Percentiles rank a stretch among this genome's conserved stretches.
Evolutionary conservation across 441 rosid species (phyloP).

Genomic region (Melastoma candidum): DNA sequence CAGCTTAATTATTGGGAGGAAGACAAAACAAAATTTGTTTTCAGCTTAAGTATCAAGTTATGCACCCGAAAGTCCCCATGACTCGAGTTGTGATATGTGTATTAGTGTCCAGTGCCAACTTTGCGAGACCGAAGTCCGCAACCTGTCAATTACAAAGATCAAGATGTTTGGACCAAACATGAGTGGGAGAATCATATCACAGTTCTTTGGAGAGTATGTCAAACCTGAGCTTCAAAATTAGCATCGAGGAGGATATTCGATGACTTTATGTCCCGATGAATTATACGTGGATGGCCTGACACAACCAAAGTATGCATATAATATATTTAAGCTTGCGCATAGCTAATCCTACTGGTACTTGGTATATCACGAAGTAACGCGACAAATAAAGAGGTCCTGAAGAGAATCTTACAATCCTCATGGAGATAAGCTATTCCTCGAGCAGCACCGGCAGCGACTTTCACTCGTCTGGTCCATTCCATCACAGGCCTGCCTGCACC

Average conservation of each 20-base stretch:
- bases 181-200: slow-evolving; percentile 4
- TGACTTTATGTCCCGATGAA: slow-evolving; percentile 11
- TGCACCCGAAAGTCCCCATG: slow-evolving; percentile 95
- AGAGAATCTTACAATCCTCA: slow-evolving; percentile 16
- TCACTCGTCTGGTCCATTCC: slow-evolving; percentile 15
- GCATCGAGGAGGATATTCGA: slow-evolving; percentile 13
- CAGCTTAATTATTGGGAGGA: background rate
- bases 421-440: slow-evolving; percentile 20
- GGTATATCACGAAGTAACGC: background rate
- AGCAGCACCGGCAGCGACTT: slow-evolving; percentile 20
- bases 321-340: background rate
- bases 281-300: slow-evolving; percentile 19
- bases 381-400: background rate
- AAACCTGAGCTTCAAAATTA: slow-evolving; percentile 13
- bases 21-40: background rate
- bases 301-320: background rate
- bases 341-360: background rate
- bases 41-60: slow-evolving; percentile 2
- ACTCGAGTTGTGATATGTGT: slow-evolving; percentile 91
- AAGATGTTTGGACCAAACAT: slow-evolving; percentile 4
- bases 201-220: background rate
- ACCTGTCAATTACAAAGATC: slow-evolving; percentile 34
- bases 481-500: slow-evolving; percentile 15
- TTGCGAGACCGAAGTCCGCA: slow-evolving; percentile 95
- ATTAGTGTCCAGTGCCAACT: slow-evolving; percentile 74